A percentile compares a stretch with the other conserved stretches of the same genome.
Evolutionary conservation across 2,329 filamentous ascomycete species (phyloP).

Genomic region (Elsinoe ampelina): DNA sequence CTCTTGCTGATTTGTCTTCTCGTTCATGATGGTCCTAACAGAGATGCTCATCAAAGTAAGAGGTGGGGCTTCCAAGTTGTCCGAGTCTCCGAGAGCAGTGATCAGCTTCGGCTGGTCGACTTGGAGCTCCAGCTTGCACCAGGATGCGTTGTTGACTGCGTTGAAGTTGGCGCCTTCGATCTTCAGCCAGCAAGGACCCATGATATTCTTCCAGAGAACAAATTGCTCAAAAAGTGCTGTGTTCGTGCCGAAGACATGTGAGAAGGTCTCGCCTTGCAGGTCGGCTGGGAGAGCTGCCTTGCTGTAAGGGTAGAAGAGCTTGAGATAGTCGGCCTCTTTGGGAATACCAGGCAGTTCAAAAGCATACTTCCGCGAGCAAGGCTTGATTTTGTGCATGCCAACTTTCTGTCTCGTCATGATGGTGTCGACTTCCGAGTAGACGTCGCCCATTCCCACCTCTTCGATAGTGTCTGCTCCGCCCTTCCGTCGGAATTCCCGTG

Average conservation of each 20-base stretch:
- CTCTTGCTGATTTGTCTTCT: conserved; percentile 91
- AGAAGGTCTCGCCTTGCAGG: conserved; percentile 76
- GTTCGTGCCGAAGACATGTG: conserved; percentile 85
- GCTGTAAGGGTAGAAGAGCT: conserved; percentile 90
- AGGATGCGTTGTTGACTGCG: conserved; percentile 81
- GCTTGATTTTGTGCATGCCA: conserved; percentile 86
- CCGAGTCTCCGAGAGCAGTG: conserved; percentile 61
- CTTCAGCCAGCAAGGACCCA: conserved; percentile 96
- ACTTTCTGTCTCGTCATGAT: conserved; percentile 84
- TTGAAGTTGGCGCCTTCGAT: conserved; percentile 79
- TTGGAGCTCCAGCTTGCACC: conserved; percentile 89
- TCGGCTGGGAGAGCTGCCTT: conserved; percentile 66
- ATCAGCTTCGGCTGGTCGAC: conserved; percentile 71
- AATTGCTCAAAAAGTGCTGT: conserved; percentile 96
- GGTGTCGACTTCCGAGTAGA: conserved; percentile 79
- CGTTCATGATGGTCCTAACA: conserved; percentile 78
- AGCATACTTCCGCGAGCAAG: conserved; percentile 81
- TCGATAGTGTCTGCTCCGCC: conserved; percentile 62
- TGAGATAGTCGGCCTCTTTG: conserved; percentile 82
- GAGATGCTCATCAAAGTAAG: conserved; percentile 94
- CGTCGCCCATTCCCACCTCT: conserved; percentile 75
- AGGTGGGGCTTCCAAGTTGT: conserved; percentile 73
- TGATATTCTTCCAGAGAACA: conserved; percentile 96
- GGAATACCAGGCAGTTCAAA: conserved; percentile 85
- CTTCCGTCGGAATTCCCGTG: conserved; percentile 54